These are phyloP conservation scores for Fragaria ananassa DNA, from an alignment of 306 rosid species.

Conservation along the genomic window DNA sequence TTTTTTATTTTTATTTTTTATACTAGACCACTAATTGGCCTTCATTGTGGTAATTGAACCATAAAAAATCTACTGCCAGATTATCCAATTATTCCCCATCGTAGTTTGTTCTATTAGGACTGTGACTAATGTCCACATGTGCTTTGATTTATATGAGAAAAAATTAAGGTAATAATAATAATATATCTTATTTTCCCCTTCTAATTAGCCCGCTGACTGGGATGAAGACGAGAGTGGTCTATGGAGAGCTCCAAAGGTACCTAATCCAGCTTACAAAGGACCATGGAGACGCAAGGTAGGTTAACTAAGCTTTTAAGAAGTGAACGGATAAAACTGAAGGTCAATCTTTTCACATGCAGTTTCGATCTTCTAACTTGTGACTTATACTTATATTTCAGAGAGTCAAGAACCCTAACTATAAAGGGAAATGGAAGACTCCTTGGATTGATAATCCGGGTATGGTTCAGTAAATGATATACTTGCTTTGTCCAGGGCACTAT, in stretches of 20 bases:
- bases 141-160: conserved; percentile 1
- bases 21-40: background rate
- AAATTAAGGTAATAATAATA: background rate
- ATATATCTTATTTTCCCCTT: background rate
- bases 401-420: conserved; percentile 94
- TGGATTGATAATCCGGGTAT: conserved; percentile 97
- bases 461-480: conserved; percentile 8
- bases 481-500: background rate
- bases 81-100: background rate
- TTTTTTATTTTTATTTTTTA: background rate
- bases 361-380: conserved; percentile 21
- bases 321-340: conserved; percentile 10
- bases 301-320: conserved; percentile 25
- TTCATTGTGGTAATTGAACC: conserved; percentile 5
- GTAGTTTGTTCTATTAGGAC: background rate
- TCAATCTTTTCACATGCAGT: background rate
- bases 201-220: conserved; percentile 76
- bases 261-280: conserved; percentile 93
- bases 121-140: background rate
- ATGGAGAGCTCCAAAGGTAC: conserved; percentile 85
- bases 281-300: conserved; percentile 90
- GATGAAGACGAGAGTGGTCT: conserved; percentile 87
- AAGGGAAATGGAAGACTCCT: conserved; percentile 90
- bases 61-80: background rate
- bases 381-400: conserved; percentile 45